A percentile compares a stretch with the other conserved stretches of the same genome.
phyloP scores from a whole-genome alignment of 768 basidiomycete species.

The Boletus reticuloceps region DNA sequence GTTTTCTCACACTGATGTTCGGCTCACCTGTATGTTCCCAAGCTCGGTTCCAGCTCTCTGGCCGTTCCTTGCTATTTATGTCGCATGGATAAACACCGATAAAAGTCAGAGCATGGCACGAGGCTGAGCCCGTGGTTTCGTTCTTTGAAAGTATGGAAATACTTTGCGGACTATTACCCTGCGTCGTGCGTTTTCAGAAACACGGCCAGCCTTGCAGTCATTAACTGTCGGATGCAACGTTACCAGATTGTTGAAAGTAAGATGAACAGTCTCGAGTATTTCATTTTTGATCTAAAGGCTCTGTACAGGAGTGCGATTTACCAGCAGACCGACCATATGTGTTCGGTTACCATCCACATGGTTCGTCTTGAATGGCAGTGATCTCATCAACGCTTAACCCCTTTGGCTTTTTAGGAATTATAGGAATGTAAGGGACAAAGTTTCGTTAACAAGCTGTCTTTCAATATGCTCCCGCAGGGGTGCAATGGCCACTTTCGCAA shows the following conservation, averaged over 20 bases:
- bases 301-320: conserved; percentile 70
- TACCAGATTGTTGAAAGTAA: conserved; percentile 34
- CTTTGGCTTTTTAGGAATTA: conserved; percentile 65
- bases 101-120: conserved; percentile 67
- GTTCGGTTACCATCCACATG: conserved; percentile 99
- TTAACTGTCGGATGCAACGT: background rate
- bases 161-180: conserved; percentile 92
- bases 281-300: background rate
- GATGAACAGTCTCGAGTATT: background rate
- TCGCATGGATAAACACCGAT: conserved; percentile 79
- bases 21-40: background rate
- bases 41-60: conserved; percentile 90
- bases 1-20: background rate
- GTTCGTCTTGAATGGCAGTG: conserved; percentile 38
- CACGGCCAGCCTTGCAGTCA: background rate
- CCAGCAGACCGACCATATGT: conserved; percentile 92
- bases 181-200: conserved; percentile 63
- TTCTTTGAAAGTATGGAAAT: conserved; percentile 69
- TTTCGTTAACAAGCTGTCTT: background rate
- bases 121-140: conserved; percentile 75
- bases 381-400: conserved; percentile 2
- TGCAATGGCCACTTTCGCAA: conserved; percentile 92
- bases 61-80: conserved; percentile 77
- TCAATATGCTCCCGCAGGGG: conserved; percentile 53
- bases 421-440: conserved; percentile 77